Conservation (phyloP, 352 stramenopile genomes). For the Phytophthora multivora region DNA sequence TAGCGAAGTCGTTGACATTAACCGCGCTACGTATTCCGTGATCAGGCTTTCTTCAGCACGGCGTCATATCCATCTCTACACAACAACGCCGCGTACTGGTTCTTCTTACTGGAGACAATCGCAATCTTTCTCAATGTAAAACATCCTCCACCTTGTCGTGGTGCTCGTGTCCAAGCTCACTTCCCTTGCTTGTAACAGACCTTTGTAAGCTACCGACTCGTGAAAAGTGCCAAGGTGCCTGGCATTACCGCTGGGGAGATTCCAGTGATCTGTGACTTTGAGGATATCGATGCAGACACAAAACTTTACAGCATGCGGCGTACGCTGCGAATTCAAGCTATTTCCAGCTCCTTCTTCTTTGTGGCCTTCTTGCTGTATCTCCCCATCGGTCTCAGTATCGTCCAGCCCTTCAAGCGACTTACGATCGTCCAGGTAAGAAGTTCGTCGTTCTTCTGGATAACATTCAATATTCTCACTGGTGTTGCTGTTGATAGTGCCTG, state of each 20-base stretch:
- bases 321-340: slow-evolving; percentile 36
- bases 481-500: slow-evolving; percentile 24
- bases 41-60: slow-evolving; percentile 69
- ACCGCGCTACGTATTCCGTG: background rate
- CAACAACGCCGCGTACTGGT: slow-evolving; percentile 67
- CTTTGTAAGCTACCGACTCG: slow-evolving; percentile 36
- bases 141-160: background rate
- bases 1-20: background rate
- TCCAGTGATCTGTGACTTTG: slow-evolving; percentile 18
- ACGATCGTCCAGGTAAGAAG: slow-evolving; percentile 42
- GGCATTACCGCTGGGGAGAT: slow-evolving; percentile 13
- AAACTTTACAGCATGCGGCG: slow-evolving; percentile 27
- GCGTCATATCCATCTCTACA: slow-evolving; percentile 58
- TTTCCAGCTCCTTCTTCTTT: slow-evolving; percentile 48
- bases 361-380: slow-evolving; percentile 70
- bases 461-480: background rate
- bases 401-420: slow-evolving; percentile 46
- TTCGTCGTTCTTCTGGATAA: too few relatives aligned
- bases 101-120: slow-evolving; percentile 69
- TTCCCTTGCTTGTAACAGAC: slow-evolving; percentile 28
- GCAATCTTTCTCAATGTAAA: slow-evolving; percentile 65
- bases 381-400: slow-evolving; percentile 53
- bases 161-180: background rate
- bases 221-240: slow-evolving; percentile 16
- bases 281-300: slow-evolving; percentile 15